These are phyloP conservation scores for Lablab purpureus DNA, from an alignment of 306 rosid species.

Conservation along the genomic window DNA sequence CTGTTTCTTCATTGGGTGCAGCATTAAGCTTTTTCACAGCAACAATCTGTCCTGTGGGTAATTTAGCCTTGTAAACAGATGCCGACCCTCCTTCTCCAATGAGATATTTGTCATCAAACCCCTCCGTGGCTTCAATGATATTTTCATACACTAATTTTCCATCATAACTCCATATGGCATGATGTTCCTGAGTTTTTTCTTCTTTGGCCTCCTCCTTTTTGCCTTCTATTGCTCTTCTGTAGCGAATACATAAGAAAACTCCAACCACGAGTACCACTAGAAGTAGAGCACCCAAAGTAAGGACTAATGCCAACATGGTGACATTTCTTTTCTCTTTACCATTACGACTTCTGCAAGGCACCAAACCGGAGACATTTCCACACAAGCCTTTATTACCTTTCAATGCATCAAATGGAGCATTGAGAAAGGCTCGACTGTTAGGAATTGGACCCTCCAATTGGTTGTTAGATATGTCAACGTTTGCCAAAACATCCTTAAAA, in stretches of 20 bases:
- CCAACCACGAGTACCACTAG: neutral
- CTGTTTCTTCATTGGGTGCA: neutral
- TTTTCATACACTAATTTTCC: constrained; percentile 11
- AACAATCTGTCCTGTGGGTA: constrained; percentile 11
- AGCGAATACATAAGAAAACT: neutral
- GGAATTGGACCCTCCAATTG: constrained; percentile 35
- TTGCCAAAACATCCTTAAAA: constrained; percentile 45
- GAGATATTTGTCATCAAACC: constrained; percentile 11
- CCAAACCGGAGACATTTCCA: constrained; percentile 1
- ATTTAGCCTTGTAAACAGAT: constrained; percentile 15
- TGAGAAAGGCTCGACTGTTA: neutral
- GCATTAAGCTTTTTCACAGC: constrained; percentile 34
- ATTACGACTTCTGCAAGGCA: neutral
- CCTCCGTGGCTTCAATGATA: constrained; percentile 34
- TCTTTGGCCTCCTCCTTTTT: neutral
- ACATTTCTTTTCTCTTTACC: neutral
- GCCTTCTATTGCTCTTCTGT: neutral
- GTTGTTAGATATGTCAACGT: constrained; percentile 42
- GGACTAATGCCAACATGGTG: neutral
- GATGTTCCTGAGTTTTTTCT: neutral
- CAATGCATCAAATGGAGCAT: constrained; percentile 10
- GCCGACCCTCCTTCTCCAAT: constrained; percentile 23
- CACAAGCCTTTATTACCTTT: constrained; percentile 4
- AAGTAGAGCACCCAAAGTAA: constrained; percentile 3
- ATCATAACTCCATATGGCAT: constrained; percentile 7